Conservation (phyloP, 257 asterid genomes). For the Paulownia fortunei region DNA sequence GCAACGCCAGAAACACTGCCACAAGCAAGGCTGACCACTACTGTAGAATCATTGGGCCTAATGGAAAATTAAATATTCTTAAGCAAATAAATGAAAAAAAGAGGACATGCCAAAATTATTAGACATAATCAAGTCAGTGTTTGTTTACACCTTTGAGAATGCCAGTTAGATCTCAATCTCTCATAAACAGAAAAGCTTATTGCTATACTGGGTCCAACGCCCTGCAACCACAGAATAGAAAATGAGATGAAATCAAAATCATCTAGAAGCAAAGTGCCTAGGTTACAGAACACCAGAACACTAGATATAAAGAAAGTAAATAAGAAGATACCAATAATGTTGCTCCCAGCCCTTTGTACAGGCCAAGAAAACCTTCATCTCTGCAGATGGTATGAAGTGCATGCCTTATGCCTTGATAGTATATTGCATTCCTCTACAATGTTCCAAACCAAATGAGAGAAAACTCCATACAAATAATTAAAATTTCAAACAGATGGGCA, state of each 20-base stretch:
- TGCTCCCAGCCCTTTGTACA: slow-evolving; percentile 95
- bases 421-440: slow-evolving; percentile 72
- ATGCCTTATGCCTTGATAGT: slow-evolving; percentile 86
- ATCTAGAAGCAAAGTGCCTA: background rate
- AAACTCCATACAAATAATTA: background rate
- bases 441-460: slow-evolving; percentile 19
- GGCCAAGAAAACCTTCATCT: slow-evolving; percentile 88
- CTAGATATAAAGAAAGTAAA: background rate
- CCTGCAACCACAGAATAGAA: slow-evolving; percentile 52
- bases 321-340: slow-evolving; percentile 73
- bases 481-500: background rate
- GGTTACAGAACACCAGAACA: slow-evolving; percentile 1
- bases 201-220: slow-evolving; percentile 96
- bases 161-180: slow-evolving; percentile 72
- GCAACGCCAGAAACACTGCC: slow-evolving; percentile 97
- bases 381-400: slow-evolving; percentile 80
- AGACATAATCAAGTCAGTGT: background rate
- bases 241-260: background rate
- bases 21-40: slow-evolving; percentile 82
- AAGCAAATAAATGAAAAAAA: slow-evolving; percentile 2
- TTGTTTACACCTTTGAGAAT: slow-evolving; percentile 55
- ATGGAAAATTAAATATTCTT: background rate
- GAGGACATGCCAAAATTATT: background rate
- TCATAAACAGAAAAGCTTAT: slow-evolving; percentile 93
- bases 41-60: slow-evolving; percentile 82